A percentile compares a stretch with the other conserved stretches of the same genome.
Evolutionary conservation across 371 early-diverging fungal species (phyloP).

Genomic region (Mortierella sp.): DNA sequence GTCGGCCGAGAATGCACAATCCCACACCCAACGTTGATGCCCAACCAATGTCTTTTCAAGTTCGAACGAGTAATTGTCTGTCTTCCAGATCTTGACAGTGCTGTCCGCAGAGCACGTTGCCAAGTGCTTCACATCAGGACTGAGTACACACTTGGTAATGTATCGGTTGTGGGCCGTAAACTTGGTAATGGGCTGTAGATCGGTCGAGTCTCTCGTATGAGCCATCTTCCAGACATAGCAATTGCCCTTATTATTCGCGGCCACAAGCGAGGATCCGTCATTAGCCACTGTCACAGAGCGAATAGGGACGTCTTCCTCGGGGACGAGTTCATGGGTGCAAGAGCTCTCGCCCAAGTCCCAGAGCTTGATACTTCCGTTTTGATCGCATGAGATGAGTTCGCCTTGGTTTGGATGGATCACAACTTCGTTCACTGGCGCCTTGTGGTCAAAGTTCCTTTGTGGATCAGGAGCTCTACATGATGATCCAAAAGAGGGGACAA

Average conservation of each 20-base stretch:
- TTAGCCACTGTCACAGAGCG: constrained; percentile 92
- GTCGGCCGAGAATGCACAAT: constrained; percentile 93
- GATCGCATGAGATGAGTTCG: constrained; percentile 94
- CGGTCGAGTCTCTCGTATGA: constrained; percentile 64
- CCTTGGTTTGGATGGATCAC: constrained; percentile 96
- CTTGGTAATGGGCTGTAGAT: constrained; percentile 78
- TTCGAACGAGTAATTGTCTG: constrained; percentile 68
- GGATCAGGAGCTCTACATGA: constrained; percentile 73
- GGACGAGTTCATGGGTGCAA: constrained; percentile 88
- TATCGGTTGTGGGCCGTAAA: constrained; percentile 85
- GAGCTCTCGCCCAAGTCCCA: constrained; percentile 94
- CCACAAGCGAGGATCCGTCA: constrained; percentile 89
- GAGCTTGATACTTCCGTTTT: constrained; percentile 89
- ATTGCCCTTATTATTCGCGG: constrained; percentile 93
- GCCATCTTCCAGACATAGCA: constrained; percentile 89
- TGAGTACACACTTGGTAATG: constrained; percentile 82
- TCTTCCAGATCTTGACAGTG: constrained; percentile 80
- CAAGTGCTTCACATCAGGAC: constrained; percentile 83
- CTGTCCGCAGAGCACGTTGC: constrained; percentile 92
- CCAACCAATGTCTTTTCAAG: constrained; percentile 81
- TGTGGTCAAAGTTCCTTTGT: constrained; percentile 88
- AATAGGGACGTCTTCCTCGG: constrained; percentile 89
- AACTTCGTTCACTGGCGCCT: constrained; percentile 91
- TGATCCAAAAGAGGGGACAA: constrained; percentile 15
- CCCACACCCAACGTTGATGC: constrained; percentile 95